A percentile compares a stretch with the other conserved stretches of the same genome.
Evolutionary conservation across 768 basidiomycete genomes (phyloP).

Genomic region (Mycena capillaripes): DNA sequence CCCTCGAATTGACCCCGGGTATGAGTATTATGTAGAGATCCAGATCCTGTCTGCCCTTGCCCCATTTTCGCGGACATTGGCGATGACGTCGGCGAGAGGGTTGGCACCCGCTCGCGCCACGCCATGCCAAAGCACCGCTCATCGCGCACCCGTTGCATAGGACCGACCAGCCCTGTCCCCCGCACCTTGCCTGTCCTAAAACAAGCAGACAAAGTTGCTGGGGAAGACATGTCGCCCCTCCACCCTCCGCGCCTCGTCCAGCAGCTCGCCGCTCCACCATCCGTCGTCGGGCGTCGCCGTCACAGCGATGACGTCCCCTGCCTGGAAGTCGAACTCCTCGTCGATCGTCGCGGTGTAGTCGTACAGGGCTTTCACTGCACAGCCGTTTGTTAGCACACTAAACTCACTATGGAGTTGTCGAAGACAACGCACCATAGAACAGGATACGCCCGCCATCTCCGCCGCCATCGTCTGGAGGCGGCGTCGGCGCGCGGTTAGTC

Average conservation of each 20-base stretch:
- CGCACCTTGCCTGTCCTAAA: slow-evolving; percentile 53
- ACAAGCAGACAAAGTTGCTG: slow-evolving; percentile 89
- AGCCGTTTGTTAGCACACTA: neutral
- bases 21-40: slow-evolving; percentile 6
- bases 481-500: slow-evolving; percentile 33
- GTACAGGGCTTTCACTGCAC: slow-evolving; percentile 88
- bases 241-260: slow-evolving; percentile 81
- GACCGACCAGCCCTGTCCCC: neutral
- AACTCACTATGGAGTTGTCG: slow-evolving; percentile 3
- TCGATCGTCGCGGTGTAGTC: slow-evolving; percentile 88
- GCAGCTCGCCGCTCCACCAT: slow-evolving; percentile 95
- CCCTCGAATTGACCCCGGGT: slow-evolving; percentile 14
- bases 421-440: slow-evolving; percentile 87
- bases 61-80: neutral
- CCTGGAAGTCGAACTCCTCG: slow-evolving; percentile 97
- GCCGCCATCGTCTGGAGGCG: slow-evolving; percentile 73
- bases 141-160: neutral
- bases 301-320: slow-evolving; percentile 95
- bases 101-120: too few species aligned
- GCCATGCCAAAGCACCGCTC: neutral
- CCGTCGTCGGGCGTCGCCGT: slow-evolving; percentile 95
- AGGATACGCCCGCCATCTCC: slow-evolving; percentile 87
- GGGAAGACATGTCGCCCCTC: slow-evolving; percentile 88
- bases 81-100: too few species aligned
- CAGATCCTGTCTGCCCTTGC: neutral